Evolutionary conservation across 2,329 filamentous ascomycete species (phyloP).

Genomic region (Drechslerella stenobrocha): DNA sequence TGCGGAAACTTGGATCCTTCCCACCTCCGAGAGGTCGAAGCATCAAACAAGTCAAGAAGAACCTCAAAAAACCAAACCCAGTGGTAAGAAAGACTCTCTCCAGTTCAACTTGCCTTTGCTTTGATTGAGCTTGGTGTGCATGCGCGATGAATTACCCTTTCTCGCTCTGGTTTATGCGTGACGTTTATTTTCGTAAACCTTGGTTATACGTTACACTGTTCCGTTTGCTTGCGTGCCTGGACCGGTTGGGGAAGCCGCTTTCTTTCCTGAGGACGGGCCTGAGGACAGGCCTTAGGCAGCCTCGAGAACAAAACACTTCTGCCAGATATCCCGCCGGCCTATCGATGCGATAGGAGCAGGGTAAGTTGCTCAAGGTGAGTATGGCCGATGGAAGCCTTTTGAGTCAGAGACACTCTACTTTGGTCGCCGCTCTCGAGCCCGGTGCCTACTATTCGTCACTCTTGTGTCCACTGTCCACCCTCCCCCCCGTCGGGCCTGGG

Average conservation of each 20-base stretch:
- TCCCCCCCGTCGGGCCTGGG: slow-evolving; percentile 34
- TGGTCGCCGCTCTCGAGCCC: slow-evolving; percentile 25
- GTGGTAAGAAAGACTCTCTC: too few relatives aligned
- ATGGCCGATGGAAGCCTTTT: slow-evolving; percentile 30
- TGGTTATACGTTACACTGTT: slow-evolving; percentile 19
- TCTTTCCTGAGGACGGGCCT: slow-evolving; percentile 29
- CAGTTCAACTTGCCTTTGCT: too few relatives aligned
- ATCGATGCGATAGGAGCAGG: slow-evolving; percentile 17
- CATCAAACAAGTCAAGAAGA: too few relatives aligned
- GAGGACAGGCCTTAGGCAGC: slow-evolving; percentile 41
- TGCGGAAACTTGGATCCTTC: slow-evolving; percentile 37
- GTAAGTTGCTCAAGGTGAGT: slow-evolving; percentile 43
- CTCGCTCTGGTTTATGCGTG: slow-evolving; percentile 34
- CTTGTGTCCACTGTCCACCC: slow-evolving; percentile 32
- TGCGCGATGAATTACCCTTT: slow-evolving; percentile 36
- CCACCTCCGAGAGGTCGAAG: slow-evolving; percentile 33
- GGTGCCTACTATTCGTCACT: slow-evolving; percentile 47
- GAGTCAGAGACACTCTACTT: slow-evolving; percentile 34
- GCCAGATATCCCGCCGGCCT: not conserved
- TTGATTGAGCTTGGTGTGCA: slow-evolving; percentile 25
- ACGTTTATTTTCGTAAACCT: slow-evolving; percentile 39
- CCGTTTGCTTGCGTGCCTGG: slow-evolving; percentile 15
- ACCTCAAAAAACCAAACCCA: too few relatives aligned
- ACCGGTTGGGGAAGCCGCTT: slow-evolving; percentile 12
- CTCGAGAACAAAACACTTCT: slow-evolving; percentile 29